Evolutionary conservation across 345 rosid genomes (phyloP).

Genomic region (Gossypium arboreum): DNA sequence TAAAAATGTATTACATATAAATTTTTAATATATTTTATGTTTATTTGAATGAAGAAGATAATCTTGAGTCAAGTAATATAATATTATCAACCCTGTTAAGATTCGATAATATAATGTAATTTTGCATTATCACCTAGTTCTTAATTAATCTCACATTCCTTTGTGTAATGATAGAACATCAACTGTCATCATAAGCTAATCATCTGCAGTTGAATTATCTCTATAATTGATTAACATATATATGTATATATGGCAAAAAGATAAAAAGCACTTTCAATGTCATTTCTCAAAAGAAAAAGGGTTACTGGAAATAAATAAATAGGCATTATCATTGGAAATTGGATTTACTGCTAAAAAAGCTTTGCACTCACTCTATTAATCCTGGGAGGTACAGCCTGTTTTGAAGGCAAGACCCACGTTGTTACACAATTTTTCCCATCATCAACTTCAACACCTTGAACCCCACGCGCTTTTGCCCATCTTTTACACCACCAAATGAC

Average conservation of each 20-base stretch:
- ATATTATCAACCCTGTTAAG: no score
- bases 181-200: background rate
- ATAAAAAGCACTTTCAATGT: background rate
- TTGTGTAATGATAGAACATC: background rate
- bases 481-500: background rate
- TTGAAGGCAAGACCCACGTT: constrained; percentile 8
- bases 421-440: background rate
- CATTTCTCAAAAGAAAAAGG: background rate
- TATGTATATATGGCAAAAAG: background rate
- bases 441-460: background rate
- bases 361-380: background rate
- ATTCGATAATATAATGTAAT: no score
- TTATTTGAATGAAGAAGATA: no score
- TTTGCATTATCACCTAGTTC: no score
- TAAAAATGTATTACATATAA: no score
- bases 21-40: no score
- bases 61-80: no score
- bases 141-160: background rate
- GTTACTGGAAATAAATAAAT: background rate
- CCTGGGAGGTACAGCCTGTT: constrained; percentile 18
- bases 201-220: background rate
- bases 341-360: constrained; percentile 4
- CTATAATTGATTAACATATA: background rate
- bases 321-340: constrained; percentile 5
- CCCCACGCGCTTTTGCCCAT: constrained; percentile 3